Evolutionary conservation across 108 stramenopile species (phyloP).

Genomic region (Pseudonitzschia delicatissima): DNA sequence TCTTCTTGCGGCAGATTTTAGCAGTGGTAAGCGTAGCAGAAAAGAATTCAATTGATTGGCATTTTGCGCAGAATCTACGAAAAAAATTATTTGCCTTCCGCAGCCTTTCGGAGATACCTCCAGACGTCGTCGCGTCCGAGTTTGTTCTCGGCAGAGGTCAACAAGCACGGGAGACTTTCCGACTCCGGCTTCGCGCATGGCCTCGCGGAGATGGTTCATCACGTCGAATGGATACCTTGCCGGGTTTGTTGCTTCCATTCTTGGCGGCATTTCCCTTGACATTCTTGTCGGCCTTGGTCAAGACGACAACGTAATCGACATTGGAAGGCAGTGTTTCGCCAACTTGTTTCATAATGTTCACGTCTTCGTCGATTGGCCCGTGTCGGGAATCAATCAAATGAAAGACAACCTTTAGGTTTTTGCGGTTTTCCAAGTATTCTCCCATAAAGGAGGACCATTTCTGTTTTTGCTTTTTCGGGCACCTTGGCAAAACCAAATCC

Average conservation of each 20-base stretch:
- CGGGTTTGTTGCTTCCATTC: conserved; percentile 28
- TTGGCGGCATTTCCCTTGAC: conserved; percentile 62
- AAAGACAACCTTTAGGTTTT: conserved; percentile 77
- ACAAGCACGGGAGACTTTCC: conserved; percentile 69
- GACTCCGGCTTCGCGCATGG: conserved; percentile 68
- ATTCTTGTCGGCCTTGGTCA: conserved; percentile 95
- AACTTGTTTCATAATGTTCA: conserved; percentile 81
- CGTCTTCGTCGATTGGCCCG: conserved; percentile 90
- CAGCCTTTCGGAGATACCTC: conserved; percentile 69
- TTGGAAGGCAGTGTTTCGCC: conserved; percentile 42
- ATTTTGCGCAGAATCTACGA: neutral
- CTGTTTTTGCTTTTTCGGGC: conserved; percentile 68
- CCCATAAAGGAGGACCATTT: conserved; percentile 84
- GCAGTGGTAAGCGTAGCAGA: no score
- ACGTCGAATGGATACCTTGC: conserved; percentile 67
- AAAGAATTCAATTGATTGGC: no score
- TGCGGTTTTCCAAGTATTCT: conserved; percentile 67
- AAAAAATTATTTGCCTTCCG: conserved; percentile 29
- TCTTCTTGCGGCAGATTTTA: no score
- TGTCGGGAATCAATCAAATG: conserved; percentile 92
- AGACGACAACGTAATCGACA: conserved; percentile 79
- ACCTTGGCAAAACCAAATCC: conserved; percentile 97
- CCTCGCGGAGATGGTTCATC: conserved; percentile 51
- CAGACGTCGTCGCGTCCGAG: conserved; percentile 85
- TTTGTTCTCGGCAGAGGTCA: conserved; percentile 81